Percentiles rank a stretch among this genome's conserved stretches.
phyloP scores from a whole-genome alignment of 1,284 basidiomycete genomes.

The Naganishia sp. region DNA sequence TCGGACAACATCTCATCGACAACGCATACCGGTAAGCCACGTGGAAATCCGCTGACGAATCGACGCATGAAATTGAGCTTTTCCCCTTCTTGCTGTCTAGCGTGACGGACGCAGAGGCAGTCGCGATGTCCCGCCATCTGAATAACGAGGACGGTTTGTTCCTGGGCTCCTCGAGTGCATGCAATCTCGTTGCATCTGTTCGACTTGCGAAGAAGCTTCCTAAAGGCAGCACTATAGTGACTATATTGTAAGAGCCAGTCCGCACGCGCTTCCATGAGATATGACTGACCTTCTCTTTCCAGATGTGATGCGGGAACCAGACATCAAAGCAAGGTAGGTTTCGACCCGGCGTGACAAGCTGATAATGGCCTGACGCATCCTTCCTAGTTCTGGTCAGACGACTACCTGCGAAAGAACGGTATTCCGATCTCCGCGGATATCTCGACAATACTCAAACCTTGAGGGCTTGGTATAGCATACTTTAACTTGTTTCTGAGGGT shows the following conservation, averaged over 20 bases:
- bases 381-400: slow-evolving; percentile 68
- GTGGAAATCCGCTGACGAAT: not conserved
- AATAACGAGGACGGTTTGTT: slow-evolving; percentile 89
- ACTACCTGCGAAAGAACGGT: slow-evolving; percentile 65
- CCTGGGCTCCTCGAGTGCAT: slow-evolving; percentile 92
- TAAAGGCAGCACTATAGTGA: slow-evolving; percentile 72
- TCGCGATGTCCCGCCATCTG: slow-evolving; percentile 86
- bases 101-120: slow-evolving; percentile 84
- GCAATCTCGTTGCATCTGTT: slow-evolving; percentile 88
- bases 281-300: slow-evolving; percentile 3
- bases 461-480: not conserved
- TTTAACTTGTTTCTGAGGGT: too few relatives aligned
- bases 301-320: slow-evolving; percentile 81
- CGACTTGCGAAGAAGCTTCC: slow-evolving; percentile 68
- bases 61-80: not conserved
- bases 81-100: slow-evolving; percentile 54
- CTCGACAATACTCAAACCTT: slow-evolving; percentile 24
- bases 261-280: not conserved
- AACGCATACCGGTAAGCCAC: slow-evolving; percentile 74
- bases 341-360: too few relatives aligned
- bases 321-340: slow-evolving; percentile 80
- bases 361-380: not conserved
- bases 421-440: slow-evolving; percentile 59
- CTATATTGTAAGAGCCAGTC: slow-evolving; percentile 67
- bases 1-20: slow-evolving; percentile 76